Evolutionary conservation across 176 grass and related monocot genomes (phyloP), one percentile per base, ranked within the genome.

Genomic region (Guadua angustifolia): DNA sequence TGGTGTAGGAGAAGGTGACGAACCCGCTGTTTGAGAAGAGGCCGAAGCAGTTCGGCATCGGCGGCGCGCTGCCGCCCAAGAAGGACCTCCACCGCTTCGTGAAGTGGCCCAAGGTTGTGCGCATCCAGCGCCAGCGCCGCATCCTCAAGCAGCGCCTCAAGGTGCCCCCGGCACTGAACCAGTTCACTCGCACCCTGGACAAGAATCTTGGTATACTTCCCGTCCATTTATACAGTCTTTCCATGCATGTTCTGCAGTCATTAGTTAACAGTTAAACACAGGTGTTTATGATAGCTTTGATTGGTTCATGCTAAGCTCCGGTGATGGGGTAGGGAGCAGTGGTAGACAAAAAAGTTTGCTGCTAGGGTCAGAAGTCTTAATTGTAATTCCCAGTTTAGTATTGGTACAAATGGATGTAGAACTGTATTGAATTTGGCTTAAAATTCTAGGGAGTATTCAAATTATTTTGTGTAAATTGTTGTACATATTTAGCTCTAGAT

Each of bases 111-210:
- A 97, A 97, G 90, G 90, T 97, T 2, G 94, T 94, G 17, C 79
- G 94, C 24, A 97, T 97, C 79, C 92, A 97, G 83, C 86, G 94
- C 40, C 92, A 94, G 83, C 91, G 86, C 75, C 91, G 94, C 73
- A 97, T 94, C 70, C 90, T 97, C 74, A 97, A 97, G 92, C 92
- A 97, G 90, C 86, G 94, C 56, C 80, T 97, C 45, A 97, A 97
- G 92, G 94, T 97, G 9, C 94, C 92, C 0, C 94, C 94, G 16
- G 88, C 89, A 3, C 78, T 97, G 10, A 94, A 97, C 90, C 92
- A 97, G 92, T 97, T 97, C 90, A 97, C 94, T 0, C 86, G 92
- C n/a, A 97, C 94, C 18, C 83, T 97, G 5, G 94, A 97, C 85
- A 97, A 94, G 65, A 97, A 97, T 82, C 88, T 97, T 5, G 94